Conservation (phyloP, 2,329 filamentous ascomycete genomes). For the Botrytis medusae region DNA sequence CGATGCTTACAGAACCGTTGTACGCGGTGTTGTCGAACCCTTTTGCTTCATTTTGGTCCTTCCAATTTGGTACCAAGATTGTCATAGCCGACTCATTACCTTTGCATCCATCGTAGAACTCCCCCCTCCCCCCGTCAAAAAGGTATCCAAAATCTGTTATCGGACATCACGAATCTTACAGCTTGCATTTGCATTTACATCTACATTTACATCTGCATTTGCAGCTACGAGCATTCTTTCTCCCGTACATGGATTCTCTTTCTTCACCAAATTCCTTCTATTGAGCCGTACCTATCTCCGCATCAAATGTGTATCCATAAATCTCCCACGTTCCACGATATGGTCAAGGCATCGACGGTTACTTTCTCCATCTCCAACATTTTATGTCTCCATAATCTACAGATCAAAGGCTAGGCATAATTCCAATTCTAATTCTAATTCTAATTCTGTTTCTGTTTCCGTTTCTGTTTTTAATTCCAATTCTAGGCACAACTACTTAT, state of each 20-base stretch:
- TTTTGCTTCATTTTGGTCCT: background rate
- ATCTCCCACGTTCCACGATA: constrained; percentile 6
- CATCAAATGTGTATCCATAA: background rate
- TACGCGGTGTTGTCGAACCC: background rate
- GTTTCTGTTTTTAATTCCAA: background rate
- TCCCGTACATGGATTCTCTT: background rate
- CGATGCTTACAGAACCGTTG: constrained; percentile 12
- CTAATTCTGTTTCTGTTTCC: too few relatives aligned
- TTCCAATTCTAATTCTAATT: background rate
- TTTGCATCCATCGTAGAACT: background rate
- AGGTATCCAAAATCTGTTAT: background rate
- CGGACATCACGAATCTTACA: constrained; percentile 4
- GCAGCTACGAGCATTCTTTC: background rate
- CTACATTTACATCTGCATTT: background rate
- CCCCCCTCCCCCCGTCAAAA: background rate
- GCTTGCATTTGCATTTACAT: background rate
- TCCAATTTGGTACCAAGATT: background rate
- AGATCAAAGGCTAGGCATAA: background rate
- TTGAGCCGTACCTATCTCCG: background rate
- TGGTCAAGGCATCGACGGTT: constrained; percentile 1
- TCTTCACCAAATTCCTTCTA: background rate
- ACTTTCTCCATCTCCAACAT: background rate
- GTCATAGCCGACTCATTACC: background rate
- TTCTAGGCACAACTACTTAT: background rate
- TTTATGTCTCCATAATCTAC: background rate